These are phyloP conservation scores for Saccharomycopsis sp. DNA, from an alignment of 805 yeast species.

Conservation along the genomic window DNA sequence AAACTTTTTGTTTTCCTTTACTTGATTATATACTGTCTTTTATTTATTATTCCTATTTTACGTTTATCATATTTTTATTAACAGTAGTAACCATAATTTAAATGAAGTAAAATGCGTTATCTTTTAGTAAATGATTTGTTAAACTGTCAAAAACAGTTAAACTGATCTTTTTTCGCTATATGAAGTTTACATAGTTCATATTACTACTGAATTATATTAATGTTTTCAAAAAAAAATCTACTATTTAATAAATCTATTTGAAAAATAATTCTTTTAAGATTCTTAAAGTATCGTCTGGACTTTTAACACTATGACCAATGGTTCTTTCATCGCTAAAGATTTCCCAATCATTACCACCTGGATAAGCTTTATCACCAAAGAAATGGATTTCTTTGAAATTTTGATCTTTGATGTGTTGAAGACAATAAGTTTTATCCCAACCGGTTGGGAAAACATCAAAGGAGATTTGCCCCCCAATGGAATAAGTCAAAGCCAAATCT, in stretches of 20 bases:
- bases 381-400: conserved; percentile 85
- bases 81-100: too few relatives aligned
- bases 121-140: too few relatives aligned
- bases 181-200: too few relatives aligned
- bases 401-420: conserved; percentile 83
- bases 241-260: conserved; percentile 2
- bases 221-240: too few relatives aligned
- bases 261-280: conserved; percentile 75
- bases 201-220: too few relatives aligned
- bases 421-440: conserved; percentile 98
- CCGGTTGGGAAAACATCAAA: conserved; percentile 99
- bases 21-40: too few relatives aligned
- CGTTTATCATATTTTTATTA: too few relatives aligned
- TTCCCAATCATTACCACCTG: conserved; percentile 99
- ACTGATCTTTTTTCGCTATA: too few relatives aligned
- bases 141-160: too few relatives aligned
- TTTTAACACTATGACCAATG: conserved; percentile 85
- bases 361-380: conserved; percentile 95
- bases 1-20: too few relatives aligned
- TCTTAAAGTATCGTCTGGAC: conserved; percentile 81
- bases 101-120: too few relatives aligned
- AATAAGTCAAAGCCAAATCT: conserved; percentile 81
- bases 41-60: too few relatives aligned
- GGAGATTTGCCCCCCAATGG: conserved; percentile 99
- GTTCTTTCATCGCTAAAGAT: conserved; percentile 89